These are phyloP conservation scores for Termitomyces eurrhizus DNA, from an alignment of 768 basidiomycete species.

Conservation along the genomic window DNA sequence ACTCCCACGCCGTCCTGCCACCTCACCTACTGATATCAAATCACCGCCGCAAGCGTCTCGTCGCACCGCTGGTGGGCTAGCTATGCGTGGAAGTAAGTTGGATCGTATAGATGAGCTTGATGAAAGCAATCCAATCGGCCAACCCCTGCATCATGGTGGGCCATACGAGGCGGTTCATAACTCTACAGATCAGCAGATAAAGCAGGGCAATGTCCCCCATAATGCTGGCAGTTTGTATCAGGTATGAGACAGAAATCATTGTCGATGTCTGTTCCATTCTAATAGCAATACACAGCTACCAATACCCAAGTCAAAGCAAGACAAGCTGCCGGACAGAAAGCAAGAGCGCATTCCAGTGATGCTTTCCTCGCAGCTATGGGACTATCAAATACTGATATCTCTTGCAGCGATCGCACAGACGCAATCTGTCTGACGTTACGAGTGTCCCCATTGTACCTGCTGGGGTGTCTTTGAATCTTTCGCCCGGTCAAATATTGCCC, in stretches of 20 bases:
- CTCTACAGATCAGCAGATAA: conserved; percentile 22
- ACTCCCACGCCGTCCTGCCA: conserved; percentile 20
- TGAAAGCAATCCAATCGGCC: conserved; percentile 67
- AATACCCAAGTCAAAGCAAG: conserved; percentile 1
- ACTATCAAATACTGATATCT: background rate
- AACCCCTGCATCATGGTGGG: conserved; percentile 60
- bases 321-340: background rate
- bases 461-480: conserved; percentile 46
- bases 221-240: conserved; percentile 21
- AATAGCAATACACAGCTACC: conserved; percentile 2
- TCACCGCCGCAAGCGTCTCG: conserved; percentile 13
- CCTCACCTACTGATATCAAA: conserved; percentile 20
- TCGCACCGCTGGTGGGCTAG: conserved; percentile 15
- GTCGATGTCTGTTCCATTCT: background rate
- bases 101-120: conserved; percentile 80
- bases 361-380: background rate
- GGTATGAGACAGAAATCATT: conserved; percentile 1
- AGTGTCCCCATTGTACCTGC: conserved; percentile 26
- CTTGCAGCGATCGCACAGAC: conserved; percentile 3
- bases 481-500: conserved; percentile 56
- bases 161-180: conserved; percentile 66
- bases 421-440: conserved; percentile 4
- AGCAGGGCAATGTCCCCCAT: conserved; percentile 18
- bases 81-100: conserved; percentile 30
- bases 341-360: conserved; percentile 8